A percentile compares a stretch with the other conserved stretches of the same genome.
Evolutionary conservation across 2,329 filamentous ascomycete genomes (phyloP).

Genomic region (Aspergillus arachidicola): DNA sequence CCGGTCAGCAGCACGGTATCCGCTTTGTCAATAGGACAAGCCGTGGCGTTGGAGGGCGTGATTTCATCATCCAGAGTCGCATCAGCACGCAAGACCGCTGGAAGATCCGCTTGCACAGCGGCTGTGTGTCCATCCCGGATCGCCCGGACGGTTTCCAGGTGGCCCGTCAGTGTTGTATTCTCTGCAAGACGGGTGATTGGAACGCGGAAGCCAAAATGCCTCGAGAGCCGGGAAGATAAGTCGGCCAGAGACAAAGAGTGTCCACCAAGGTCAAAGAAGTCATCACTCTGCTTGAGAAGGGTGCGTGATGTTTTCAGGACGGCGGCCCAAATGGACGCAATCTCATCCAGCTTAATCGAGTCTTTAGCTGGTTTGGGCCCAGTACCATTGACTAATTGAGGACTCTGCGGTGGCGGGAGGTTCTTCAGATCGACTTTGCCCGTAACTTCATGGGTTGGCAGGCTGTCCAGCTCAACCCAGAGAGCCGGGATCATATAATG

Average conservation of each 20-base stretch:
- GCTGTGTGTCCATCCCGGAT: slow-evolving; percentile 73
- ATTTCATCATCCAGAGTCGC: slow-evolving; percentile 71
- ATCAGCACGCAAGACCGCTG: slow-evolving; percentile 68
- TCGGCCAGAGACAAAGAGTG: slow-evolving; percentile 79
- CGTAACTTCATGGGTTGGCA: slow-evolving; percentile 77
- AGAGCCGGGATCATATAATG: slow-evolving; percentile 82
- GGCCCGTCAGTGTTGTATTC: slow-evolving; percentile 70
- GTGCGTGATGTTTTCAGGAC: slow-evolving; percentile 66
- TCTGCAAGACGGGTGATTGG: slow-evolving; percentile 72
- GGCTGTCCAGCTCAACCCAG: slow-evolving; percentile 71
- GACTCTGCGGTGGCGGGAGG: slow-evolving; percentile 65
- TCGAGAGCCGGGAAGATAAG: slow-evolving; percentile 69
- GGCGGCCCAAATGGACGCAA: slow-evolving; percentile 72
- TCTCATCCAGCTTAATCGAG: slow-evolving; percentile 66
- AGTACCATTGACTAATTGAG: slow-evolving; percentile 47
- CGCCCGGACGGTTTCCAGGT: slow-evolving; percentile 70
- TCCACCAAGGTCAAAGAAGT: slow-evolving; percentile 80
- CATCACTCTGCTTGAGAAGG: slow-evolving; percentile 68
- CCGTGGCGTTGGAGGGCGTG: slow-evolving; percentile 53
- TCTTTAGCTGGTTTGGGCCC: slow-evolving; percentile 57
- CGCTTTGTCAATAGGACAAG: slow-evolving; percentile 65
- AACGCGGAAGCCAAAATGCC: slow-evolving; percentile 72
- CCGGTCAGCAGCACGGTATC: slow-evolving; percentile 73
- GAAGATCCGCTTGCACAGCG: slow-evolving; percentile 74
- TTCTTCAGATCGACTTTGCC: slow-evolving; percentile 76